Evolutionary conservation across 2,329 filamentous ascomycete genomes (phyloP), one percentile per base, ranked within the genome.

Genomic region (Pseudogymnoascus sp.): DNA sequence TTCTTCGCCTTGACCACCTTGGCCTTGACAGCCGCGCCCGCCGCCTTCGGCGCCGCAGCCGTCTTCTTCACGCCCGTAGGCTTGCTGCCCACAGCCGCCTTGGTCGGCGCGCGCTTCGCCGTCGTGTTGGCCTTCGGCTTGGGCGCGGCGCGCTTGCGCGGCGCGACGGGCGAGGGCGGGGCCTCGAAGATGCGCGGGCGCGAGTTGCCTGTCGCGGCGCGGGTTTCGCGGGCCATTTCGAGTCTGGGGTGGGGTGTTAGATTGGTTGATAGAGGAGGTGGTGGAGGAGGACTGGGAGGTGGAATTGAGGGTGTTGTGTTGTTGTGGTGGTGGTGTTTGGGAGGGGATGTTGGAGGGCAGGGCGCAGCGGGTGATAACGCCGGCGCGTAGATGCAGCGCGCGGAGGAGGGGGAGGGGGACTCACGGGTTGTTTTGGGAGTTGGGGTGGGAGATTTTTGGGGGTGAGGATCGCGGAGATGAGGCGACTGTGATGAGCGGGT

Each of bases 141-240:
- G 53, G 28, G 10, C 28, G 53, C 33, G 6, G 53, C 28, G 53
- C 53, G 53, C 53, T 60, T 60, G 53, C 28, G 28, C 19, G 53
- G 53, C 33, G 53, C 28, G 53, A 35, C 53, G 53, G 33, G 28
- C 28, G 15, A 19, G 35, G 26, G 26, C 9, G 31, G 28, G 4
- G 31, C 47, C 42, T 38, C 23, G 60, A 64, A 62, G 61, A 64
- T 40, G 31, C 63, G 57, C 17, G 63, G 63, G 23, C 44, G 60
- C 21, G 35, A 44, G 63, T 64, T 64, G 57, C 63, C 63, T 5
- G 63, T 64, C 9, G 63, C 63, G 31, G 63, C 63, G 28, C 63
- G 60, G 35, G 63, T 64, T 60, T 64, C 63, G 57, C 63, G 57
- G 31, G 63, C 38, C 63, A 64, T 64, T 38, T 57, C 60, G 33